phyloP scores from a whole-genome alignment of 768 basidiomycete genomes.

The Crassisporium funariophilum region DNA sequence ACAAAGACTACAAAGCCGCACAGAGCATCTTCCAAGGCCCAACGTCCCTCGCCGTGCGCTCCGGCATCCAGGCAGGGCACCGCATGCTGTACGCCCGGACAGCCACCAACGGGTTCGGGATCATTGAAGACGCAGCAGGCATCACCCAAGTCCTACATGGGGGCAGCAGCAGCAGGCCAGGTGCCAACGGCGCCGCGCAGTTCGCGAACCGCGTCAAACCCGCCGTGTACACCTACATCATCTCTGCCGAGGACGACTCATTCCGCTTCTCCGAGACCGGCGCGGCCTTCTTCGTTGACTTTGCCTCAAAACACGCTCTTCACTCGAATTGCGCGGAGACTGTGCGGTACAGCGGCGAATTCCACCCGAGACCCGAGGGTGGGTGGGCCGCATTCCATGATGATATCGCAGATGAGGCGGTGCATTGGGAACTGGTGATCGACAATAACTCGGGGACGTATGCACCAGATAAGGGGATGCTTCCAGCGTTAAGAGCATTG shows the following conservation, averaged over 20 bases:
- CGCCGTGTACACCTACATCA: slow-evolving; percentile 84
- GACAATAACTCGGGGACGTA: slow-evolving; percentile 90
- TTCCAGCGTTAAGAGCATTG: slow-evolving; percentile 61
- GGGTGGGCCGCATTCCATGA: slow-evolving; percentile 71
- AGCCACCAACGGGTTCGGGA: slow-evolving; percentile 61
- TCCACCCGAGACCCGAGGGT: slow-evolving; percentile 71
- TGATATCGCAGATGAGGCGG: slow-evolving; percentile 50
- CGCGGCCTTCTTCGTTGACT: slow-evolving; percentile 84
- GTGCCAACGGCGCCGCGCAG: slow-evolving; percentile 6
- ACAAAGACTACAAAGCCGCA: slow-evolving; percentile 64
- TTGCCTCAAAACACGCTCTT: slow-evolving; percentile 85
- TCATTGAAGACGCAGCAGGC: slow-evolving; percentile 51
- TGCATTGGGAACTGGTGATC: slow-evolving; percentile 80
- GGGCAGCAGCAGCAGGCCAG: slow-evolving; percentile 34
- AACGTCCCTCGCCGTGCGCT: slow-evolving; percentile 61
- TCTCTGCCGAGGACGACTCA: slow-evolving; percentile 72
- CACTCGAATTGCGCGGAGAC: slow-evolving; percentile 70
- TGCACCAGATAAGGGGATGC: slow-evolving; percentile 63
- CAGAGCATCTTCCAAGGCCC: slow-evolving; percentile 70
- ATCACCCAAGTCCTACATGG: slow-evolving; percentile 55
- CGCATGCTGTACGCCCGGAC: slow-evolving; percentile 73
- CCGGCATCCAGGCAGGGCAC: slow-evolving; percentile 72
- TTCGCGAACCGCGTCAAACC: slow-evolving; percentile 63
- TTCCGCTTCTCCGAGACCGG: slow-evolving; percentile 87
- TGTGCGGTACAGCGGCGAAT: slow-evolving; percentile 79